phyloP scores from a whole-genome alignment of 2,329 filamentous ascomycete species.

The Pestalotiopsis sp. region DNA sequence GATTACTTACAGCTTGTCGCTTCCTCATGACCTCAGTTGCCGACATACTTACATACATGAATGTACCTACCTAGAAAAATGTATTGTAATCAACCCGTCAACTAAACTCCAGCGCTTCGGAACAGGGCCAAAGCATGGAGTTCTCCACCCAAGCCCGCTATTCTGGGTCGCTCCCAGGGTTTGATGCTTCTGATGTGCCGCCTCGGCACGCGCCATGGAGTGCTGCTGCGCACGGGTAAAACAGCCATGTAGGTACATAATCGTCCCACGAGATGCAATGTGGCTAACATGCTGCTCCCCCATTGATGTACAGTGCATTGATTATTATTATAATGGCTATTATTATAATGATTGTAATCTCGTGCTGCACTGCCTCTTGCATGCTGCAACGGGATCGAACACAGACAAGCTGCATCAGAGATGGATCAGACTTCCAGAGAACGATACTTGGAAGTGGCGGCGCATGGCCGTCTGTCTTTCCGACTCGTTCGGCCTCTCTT shows the following conservation, averaged over 20 bases:
- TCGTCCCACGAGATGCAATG: background rate
- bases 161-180: background rate
- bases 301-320: background rate
- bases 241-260: background rate
- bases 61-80: no score
- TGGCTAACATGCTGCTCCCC: background rate
- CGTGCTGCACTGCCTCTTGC: background rate
- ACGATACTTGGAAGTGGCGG: background rate
- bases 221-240: background rate
- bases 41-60: no score
- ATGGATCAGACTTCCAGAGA: background rate
- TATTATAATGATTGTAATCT: background rate
- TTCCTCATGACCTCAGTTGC: no score
- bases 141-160: background rate
- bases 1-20: no score
- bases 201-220: background rate
- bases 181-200: background rate
- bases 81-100: background rate
- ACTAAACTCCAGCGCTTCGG: background rate
- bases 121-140: background rate
- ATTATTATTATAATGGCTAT: background rate
- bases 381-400: background rate
- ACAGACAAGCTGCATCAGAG: background rate
- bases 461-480: background rate
- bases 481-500: background rate